A percentile compares a stretch with the other conserved stretches of the same genome.
phyloP scores from a whole-genome alignment of 139 green algal genomes.

The Closterium sp. region DNA sequence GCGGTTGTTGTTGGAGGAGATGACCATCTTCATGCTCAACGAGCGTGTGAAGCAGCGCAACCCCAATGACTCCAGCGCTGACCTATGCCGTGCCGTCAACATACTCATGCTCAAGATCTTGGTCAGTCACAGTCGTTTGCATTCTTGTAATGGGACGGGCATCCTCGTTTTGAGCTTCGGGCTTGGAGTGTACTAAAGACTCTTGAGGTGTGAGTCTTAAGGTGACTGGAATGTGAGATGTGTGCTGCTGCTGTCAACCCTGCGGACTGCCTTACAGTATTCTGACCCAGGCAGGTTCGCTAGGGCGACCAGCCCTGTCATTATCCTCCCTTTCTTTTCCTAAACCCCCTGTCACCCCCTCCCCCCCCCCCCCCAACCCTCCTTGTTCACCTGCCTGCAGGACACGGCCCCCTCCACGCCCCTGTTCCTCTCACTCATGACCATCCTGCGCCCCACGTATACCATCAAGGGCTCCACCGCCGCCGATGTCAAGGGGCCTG shows the following conservation, averaged over 20 bases:
- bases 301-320: too few relatives aligned
- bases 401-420: conserved; percentile 71
- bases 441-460: conserved; percentile 61
- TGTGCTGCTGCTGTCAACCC: too few relatives aligned
- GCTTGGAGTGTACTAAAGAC: too few relatives aligned
- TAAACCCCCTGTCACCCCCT: background rate
- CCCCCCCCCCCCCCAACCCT: background rate
- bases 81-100: conserved; percentile 73
- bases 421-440: conserved; percentile 75
- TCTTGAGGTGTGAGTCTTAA: too few relatives aligned
- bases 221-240: too few relatives aligned
- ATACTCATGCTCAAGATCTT: conserved; percentile 91
- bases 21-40: conserved; percentile 73
- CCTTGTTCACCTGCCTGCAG: conserved; percentile 13
- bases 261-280: too few relatives aligned
- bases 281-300: too few relatives aligned
- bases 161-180: too few relatives aligned
- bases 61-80: conserved; percentile 8
- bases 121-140: too few relatives aligned
- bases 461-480: conserved; percentile 9
- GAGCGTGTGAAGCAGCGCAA: conserved; percentile 55
- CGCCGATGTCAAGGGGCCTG: background rate
- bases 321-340: background rate
- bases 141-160: too few relatives aligned
- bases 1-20: conserved; percentile 52